These are phyloP conservation scores for Turritis glabra DNA, from an alignment of 345 rosid genomes.

Conservation along the genomic window DNA sequence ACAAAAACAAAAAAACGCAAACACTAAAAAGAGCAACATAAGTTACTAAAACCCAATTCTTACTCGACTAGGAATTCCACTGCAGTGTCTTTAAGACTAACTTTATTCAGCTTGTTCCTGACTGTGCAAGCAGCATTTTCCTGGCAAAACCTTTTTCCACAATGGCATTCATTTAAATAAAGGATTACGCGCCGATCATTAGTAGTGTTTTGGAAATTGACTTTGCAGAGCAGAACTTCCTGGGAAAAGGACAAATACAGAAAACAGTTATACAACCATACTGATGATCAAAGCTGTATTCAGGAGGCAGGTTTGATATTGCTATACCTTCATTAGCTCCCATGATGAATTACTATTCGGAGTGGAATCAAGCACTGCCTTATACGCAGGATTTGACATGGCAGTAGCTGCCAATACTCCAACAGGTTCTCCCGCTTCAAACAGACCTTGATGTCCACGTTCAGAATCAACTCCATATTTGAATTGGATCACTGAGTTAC, in stretches of 20 bases:
- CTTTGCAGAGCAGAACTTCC: constrained; percentile 91
- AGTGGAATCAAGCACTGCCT: constrained; percentile 95
- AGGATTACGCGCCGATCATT: constrained; percentile 75
- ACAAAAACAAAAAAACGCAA: not conserved
- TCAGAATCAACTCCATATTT: constrained; percentile 64
- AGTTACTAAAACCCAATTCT: constrained; percentile 38
- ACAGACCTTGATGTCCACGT: constrained; percentile 47
- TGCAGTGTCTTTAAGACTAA: constrained; percentile 75
- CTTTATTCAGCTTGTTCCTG: constrained; percentile 72
- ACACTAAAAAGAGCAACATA: constrained; percentile 7
- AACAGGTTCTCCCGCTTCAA: constrained; percentile 95
- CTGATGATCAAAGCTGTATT: not conserved
- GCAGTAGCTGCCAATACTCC: constrained; percentile 98
- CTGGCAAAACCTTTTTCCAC: constrained; percentile 76
- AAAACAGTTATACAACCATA: constrained; percentile 14
- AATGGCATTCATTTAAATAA: constrained; percentile 66
- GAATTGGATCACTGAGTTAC: constrained; percentile 84
- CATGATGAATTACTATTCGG: constrained; percentile 89
- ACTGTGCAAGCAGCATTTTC: constrained; percentile 73
- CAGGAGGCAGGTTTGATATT: constrained; percentile 8
- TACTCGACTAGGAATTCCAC: constrained; percentile 74
- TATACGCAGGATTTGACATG: constrained; percentile 96
- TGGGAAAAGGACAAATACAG: constrained; percentile 39
- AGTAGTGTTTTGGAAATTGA: constrained; percentile 65
- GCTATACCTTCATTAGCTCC: constrained; percentile 93